phyloP scores from a whole-genome alignment of 2,329 filamentous ascomycete species.

The Exophiala mesophila region DNA sequence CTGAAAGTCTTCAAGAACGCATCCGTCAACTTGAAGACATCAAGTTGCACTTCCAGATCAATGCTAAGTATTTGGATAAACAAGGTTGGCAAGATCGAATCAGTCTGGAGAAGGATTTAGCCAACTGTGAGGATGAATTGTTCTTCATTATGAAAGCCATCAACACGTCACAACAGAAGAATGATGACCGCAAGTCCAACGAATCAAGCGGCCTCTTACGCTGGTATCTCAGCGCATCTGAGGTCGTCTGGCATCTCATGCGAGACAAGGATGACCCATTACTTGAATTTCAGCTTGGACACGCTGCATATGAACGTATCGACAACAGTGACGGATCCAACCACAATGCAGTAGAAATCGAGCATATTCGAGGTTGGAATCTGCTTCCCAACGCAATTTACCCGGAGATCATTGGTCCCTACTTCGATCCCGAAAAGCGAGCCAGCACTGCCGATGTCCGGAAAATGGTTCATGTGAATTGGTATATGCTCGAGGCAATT shows the following conservation, averaged over 20 bases:
- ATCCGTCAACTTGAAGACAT: constrained; percentile 94
- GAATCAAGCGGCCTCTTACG: constrained; percentile 75
- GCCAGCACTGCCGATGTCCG: constrained; percentile 11
- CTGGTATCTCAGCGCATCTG: constrained; percentile 89
- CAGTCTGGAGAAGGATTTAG: constrained; percentile 80
- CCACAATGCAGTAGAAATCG: constrained; percentile 83
- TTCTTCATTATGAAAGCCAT: constrained; percentile 99
- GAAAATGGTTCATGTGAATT: constrained; percentile 90
- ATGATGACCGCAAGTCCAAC: constrained; percentile 62
- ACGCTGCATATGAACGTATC: constrained; percentile 88
- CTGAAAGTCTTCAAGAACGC: constrained; percentile 82
- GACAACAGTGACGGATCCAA: constrained; percentile 98
- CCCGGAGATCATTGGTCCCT: constrained; percentile 91
- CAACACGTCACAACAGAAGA: constrained; percentile 87
- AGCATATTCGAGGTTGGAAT: constrained; percentile 83
- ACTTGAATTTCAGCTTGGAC: constrained; percentile 85
- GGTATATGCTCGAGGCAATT: constrained; percentile 97
- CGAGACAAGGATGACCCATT: constrained; percentile 80
- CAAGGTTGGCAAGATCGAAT: constrained; percentile 89
- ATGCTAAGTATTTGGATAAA: constrained; percentile 78
- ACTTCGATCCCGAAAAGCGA: constrained; percentile 59
- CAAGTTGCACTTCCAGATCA: constrained; percentile 91
- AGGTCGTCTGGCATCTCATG: constrained; percentile 96
- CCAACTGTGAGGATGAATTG: constrained; percentile 87
- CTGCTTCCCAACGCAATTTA: constrained; percentile 86